A percentile compares a stretch with the other conserved stretches of the same genome.
phyloP scores from a whole-genome alignment of 768 basidiomycete genomes.

The Tulasnella sp. region DNA sequence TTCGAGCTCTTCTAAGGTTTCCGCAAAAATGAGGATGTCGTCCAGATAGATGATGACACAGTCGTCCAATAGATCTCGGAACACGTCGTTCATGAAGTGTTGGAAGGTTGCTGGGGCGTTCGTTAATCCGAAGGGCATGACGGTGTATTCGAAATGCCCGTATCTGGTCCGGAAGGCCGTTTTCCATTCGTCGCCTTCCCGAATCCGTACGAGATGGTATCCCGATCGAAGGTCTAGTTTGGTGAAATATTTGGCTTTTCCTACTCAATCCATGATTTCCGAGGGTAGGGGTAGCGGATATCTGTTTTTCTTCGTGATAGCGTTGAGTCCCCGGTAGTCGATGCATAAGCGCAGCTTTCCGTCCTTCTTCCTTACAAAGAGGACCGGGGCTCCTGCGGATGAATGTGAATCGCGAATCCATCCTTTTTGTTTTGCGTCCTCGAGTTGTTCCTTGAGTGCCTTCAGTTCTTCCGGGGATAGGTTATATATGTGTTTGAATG shows the following conservation, averaged over 20 bases:
- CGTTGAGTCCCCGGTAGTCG: neutral
- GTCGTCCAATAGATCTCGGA: constrained; percentile 17
- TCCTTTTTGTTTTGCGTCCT: constrained; percentile 20
- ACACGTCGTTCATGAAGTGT: constrained; percentile 17
- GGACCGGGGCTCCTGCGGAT: constrained; percentile 18
- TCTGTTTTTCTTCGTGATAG: neutral
- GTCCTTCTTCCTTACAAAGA: constrained; percentile 21
- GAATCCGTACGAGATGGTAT: constrained; percentile 20
- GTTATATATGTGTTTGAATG: neutral
- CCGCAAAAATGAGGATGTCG: constrained; percentile 19
- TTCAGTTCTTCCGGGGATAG: neutral
- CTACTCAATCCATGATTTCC: constrained; percentile 16
- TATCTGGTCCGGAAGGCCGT: constrained; percentile 21
- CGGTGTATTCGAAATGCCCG: constrained; percentile 19
- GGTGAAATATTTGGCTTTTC: constrained; percentile 15
- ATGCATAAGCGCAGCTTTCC: constrained; percentile 14
- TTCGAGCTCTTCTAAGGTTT: constrained; percentile 5
- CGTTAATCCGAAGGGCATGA: constrained; percentile 23
- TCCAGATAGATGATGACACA: constrained; percentile 21
- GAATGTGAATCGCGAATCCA: constrained; percentile 14
- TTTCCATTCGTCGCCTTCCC: constrained; percentile 19
- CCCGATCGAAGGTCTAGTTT: constrained; percentile 19
- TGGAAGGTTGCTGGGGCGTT: constrained; percentile 22
- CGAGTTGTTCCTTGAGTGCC: no score
- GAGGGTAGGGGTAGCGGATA: neutral